Percentiles rank a stretch among this genome's conserved stretches.
Conservation (phyloP, 441 rosid species). For the Metrosideros polymorpha region DNA sequence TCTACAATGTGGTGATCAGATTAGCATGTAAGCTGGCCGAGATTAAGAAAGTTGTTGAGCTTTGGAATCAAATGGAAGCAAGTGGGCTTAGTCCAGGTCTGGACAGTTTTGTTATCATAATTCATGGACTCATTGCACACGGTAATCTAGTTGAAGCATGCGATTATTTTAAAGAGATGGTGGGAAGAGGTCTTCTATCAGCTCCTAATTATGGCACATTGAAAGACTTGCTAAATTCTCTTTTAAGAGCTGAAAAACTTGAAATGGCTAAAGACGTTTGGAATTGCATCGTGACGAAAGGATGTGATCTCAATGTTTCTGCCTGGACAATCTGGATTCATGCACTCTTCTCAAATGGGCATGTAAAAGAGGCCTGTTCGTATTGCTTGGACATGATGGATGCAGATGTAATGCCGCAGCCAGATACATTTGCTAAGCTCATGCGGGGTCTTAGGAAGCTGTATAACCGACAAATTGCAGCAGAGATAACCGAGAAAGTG, state of each 20-base stretch:
- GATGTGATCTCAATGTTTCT: slow-evolving; percentile 56
- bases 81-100: slow-evolving; percentile 58
- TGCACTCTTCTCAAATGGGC: slow-evolving; percentile 59
- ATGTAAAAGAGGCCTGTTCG: slow-evolving; percentile 71
- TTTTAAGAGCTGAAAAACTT: slow-evolving; percentile 58
- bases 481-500: slow-evolving; percentile 77
- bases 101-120: slow-evolving; percentile 55
- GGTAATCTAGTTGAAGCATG: slow-evolving; percentile 56
- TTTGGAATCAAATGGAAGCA: slow-evolving; percentile 80
- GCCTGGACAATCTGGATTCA: slow-evolving; percentile 95
- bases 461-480: slow-evolving; percentile 64
- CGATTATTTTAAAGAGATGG: slow-evolving; percentile 74
- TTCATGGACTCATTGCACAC: slow-evolving; percentile 54
- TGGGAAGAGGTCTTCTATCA: slow-evolving; percentile 49
- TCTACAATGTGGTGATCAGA: slow-evolving; percentile 60
- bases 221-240: slow-evolving; percentile 46
- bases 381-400: slow-evolving; percentile 91
- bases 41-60: slow-evolving; percentile 40
- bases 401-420: slow-evolving; percentile 65
- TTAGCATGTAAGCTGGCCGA: slow-evolving; percentile 74
- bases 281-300: slow-evolving; percentile 51
- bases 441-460: slow-evolving; percentile 67
- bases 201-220: slow-evolving; percentile 56
- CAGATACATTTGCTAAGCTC: slow-evolving; percentile 75
- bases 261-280: slow-evolving; percentile 74